Conservation (phyloP, 345 rosid genomes). For the Gossypium rotundifolium region DNA sequence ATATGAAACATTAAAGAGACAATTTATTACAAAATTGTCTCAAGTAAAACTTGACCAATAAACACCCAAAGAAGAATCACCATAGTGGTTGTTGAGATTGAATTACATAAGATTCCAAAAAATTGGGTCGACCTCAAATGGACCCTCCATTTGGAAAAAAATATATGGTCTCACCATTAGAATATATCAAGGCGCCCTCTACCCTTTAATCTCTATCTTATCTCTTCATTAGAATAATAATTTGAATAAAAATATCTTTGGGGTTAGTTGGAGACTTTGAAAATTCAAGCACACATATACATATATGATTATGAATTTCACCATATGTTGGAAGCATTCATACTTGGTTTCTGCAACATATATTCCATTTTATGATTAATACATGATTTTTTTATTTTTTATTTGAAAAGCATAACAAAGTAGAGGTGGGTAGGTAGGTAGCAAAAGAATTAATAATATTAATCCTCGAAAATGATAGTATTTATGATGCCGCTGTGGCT, state of each 20-base stretch:
- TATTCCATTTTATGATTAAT: background rate
- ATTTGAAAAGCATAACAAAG: too few relatives aligned
- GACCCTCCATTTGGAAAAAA: constrained; percentile 4
- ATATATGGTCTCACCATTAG: background rate
- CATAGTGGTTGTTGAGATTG: constrained; percentile 12
- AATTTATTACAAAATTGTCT: background rate
- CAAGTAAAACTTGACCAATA: background rate
- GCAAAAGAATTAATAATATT: background rate
- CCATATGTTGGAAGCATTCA: too few relatives aligned
- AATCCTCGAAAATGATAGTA: constrained; percentile 16
- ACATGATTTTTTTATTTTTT: background rate
- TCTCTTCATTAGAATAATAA: background rate
- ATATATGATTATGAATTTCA: too few relatives aligned
- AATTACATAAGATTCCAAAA: background rate
- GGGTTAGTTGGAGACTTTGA: background rate
- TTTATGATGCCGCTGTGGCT: constrained; percentile 6
- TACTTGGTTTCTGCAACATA: too few relatives aligned
- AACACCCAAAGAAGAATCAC: background rate
- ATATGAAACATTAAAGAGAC: background rate
- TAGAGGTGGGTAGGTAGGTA: too few relatives aligned
- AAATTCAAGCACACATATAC: too few relatives aligned
- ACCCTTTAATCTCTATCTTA: background rate
- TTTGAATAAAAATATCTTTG: background rate
- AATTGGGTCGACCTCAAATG: constrained; percentile 2
- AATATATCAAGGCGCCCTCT: background rate